Evolutionary conservation across 176 grass and related monocot genomes (phyloP).

Genomic region (Carex myosuroides): DNA sequence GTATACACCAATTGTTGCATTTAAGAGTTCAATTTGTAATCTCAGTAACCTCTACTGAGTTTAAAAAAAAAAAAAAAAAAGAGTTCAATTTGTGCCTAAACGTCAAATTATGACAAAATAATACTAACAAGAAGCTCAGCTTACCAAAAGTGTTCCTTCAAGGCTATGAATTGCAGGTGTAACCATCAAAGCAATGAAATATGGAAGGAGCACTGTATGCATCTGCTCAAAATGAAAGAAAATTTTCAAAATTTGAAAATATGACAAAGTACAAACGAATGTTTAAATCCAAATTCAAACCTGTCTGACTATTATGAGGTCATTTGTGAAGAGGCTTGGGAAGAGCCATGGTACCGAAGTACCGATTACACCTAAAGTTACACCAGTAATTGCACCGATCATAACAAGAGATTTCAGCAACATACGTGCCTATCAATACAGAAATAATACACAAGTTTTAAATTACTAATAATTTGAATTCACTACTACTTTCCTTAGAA

Average conservation of each 20-base stretch:
- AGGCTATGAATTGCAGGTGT: conserved; percentile 86
- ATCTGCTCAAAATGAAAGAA: conserved; percentile 46
- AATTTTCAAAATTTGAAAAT: conserved; percentile 10
- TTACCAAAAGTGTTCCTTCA: conserved; percentile 94
- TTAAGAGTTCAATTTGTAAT: background rate
- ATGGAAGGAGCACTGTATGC: conserved; percentile 74
- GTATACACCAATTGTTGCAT: background rate
- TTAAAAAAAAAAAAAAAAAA: no score
- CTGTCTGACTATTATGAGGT: conserved; percentile 59
- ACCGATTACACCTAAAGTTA: conserved; percentile 50
- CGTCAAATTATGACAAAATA: conserved; percentile 3
- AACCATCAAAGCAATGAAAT: conserved; percentile 65
- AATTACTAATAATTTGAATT: background rate
- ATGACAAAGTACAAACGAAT: background rate
- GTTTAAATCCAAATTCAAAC: conserved; percentile 30
- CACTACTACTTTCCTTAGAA: background rate
- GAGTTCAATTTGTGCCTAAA: background rate
- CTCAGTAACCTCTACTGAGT: no score
- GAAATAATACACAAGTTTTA: background rate
- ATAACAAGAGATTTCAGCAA: conserved; percentile 81
- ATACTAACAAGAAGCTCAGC: conserved; percentile 23
- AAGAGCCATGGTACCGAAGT: conserved; percentile 76
- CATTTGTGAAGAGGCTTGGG: conserved; percentile 65
- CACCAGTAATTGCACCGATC: conserved; percentile 64
- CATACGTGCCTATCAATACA: conserved; percentile 58